Percentiles rank a stretch among this genome's conserved stretches.
Conservation (phyloP, 164 flowering plant genomes). For the Chimonanthus salicifolius region DNA sequence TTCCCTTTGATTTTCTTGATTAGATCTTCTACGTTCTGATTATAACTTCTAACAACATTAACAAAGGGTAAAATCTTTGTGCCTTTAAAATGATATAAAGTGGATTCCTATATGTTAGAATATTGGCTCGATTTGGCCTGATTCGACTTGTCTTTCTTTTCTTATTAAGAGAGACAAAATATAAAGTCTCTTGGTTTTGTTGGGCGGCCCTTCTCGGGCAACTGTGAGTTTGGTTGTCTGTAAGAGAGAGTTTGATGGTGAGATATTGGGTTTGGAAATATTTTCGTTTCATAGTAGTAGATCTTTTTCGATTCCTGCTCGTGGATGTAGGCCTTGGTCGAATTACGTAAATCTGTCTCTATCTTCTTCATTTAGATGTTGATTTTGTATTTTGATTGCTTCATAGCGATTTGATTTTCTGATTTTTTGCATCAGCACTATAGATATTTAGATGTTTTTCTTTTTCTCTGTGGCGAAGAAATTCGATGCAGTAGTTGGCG, state of each 20-base stretch:
- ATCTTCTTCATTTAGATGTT: no score
- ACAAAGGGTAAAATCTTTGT: neutral
- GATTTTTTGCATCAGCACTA: neutral
- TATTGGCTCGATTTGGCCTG: no score
- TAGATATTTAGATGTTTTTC: neutral
- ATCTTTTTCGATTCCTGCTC: neutral
- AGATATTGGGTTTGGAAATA: no score
- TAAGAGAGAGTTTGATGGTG: no score
- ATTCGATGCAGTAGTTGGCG: slow-evolving; percentile 37
- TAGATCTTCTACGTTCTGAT: neutral
- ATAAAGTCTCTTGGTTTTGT: no score
- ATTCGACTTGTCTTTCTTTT: no score
- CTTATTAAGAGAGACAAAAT: no score
- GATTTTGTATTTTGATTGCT: neutral
- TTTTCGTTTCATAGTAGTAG: neutral
- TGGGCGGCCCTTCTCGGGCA: no score
- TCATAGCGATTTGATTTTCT: neutral
- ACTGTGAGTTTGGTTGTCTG: no score
- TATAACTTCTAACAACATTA: no score
- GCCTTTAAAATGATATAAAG: neutral
- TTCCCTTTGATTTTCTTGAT: neutral
- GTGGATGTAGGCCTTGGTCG: no score
- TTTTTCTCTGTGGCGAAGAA: slow-evolving; percentile 9
- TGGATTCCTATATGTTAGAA: neutral
- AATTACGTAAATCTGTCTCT: no score